Percentiles rank a stretch among this genome's conserved stretches.
These are phyloP conservation scores for Paecilomyces fulvus DNA, from an alignment of 2,329 filamentous ascomycete species.

Conservation along the genomic window DNA sequence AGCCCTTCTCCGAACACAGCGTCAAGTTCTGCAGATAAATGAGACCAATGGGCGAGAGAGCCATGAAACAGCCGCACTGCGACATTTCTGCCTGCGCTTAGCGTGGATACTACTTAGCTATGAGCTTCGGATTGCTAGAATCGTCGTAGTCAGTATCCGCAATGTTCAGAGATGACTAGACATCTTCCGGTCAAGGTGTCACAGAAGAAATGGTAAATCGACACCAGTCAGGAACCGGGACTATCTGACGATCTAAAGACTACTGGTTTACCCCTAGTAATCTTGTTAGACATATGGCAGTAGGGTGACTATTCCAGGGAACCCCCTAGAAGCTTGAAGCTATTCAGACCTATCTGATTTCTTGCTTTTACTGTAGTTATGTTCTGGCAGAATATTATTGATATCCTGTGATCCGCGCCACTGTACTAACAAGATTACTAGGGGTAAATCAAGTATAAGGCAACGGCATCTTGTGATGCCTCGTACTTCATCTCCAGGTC, in stretches of 20 bases:
- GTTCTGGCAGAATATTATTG: too few relatives aligned
- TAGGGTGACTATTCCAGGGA: too few relatives aligned
- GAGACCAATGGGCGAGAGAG: not conserved
- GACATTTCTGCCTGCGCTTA: not conserved
- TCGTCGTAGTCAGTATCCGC: not conserved
- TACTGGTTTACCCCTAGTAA: too few relatives aligned
- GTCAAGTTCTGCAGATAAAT: not conserved
- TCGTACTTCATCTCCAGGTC: not conserved
- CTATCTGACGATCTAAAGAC: not conserved
- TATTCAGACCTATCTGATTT: too few relatives aligned
- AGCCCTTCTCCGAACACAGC: not conserved
- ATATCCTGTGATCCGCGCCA: too few relatives aligned
- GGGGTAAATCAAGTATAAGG: too few relatives aligned
- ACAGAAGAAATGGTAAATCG: not conserved
- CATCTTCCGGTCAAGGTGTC: not conserved
- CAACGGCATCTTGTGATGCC: not conserved
- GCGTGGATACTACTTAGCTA: not conserved
- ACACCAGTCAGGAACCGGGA: not conserved
- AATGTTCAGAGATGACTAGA: not conserved
- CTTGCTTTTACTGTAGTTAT: too few relatives aligned
- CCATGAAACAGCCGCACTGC: not conserved
- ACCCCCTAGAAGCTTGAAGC: too few relatives aligned
- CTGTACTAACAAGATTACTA: too few relatives aligned
- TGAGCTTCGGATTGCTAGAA: not conserved
- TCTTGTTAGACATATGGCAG: too few relatives aligned